Evolutionary conservation across 345 rosid genomes (phyloP).

Genomic region (Citrus maxima): DNA sequence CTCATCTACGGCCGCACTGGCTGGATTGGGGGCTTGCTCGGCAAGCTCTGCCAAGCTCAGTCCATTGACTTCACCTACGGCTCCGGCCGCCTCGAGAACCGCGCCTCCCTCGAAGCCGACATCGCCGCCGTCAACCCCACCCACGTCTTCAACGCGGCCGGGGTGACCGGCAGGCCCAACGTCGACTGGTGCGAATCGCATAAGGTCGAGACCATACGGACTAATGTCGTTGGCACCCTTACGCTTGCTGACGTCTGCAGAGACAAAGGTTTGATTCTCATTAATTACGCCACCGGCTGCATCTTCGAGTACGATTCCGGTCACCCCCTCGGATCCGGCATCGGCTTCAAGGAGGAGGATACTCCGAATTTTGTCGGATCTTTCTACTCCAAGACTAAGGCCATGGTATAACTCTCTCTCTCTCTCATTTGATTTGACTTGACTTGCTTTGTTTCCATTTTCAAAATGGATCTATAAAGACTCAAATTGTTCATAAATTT

Average conservation of each 20-base stretch:
- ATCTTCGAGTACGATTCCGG: conserved; percentile 77
- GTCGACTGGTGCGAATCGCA: conserved; percentile 97
- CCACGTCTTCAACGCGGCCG: conserved; percentile 94
- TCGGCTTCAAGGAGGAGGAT: conserved; percentile 92
- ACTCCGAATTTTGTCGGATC: conserved; percentile 86
- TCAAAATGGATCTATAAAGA: too few species aligned
- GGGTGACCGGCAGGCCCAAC: conserved; percentile 90
- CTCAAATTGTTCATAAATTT: too few species aligned
- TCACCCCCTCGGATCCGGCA: conserved; percentile 72
- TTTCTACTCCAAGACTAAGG: conserved; percentile 90
- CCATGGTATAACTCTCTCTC: conserved; percentile 43
- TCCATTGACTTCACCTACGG: conserved; percentile 67
- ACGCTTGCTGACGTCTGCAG: conserved; percentile 83
- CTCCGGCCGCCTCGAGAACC: conserved; percentile 81
- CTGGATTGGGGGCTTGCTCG: conserved; percentile 91
- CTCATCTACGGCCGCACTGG: conserved; percentile 90
- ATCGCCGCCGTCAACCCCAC: conserved; percentile 56
- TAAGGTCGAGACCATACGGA: conserved; percentile 85
- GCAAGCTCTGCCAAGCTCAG: conserved; percentile 64
- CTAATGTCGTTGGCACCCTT: conserved; percentile 83
- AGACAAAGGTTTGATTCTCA: conserved; percentile 62
- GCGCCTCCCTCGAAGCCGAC: conserved; percentile 62
- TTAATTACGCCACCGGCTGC: conserved; percentile 88
- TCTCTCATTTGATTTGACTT: too few species aligned
- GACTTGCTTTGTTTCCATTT: too few species aligned